phyloP scores from a whole-genome alignment of 1,284 basidiomycete genomes.

The Ceratobasidium sp. region DNA sequence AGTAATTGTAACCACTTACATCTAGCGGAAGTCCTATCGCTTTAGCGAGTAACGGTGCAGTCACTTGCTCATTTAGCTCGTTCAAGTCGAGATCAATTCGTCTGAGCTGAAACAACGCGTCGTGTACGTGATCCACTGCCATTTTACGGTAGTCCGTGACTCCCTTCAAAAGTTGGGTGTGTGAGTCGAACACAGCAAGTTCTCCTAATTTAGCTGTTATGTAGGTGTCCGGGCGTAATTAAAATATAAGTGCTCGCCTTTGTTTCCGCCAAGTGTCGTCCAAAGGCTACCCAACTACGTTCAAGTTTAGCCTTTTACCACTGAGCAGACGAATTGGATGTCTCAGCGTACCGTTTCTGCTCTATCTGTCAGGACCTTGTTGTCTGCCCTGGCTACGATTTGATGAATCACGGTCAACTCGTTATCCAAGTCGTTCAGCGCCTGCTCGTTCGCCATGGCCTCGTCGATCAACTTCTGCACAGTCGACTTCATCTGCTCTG shows the following conservation, averaged over 20 bases:
- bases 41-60: slow-evolving; percentile 19
- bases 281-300: slow-evolving; percentile 42
- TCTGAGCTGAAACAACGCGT: slow-evolving; percentile 38
- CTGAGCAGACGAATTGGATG: too few species aligned
- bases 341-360: slow-evolving; percentile 40
- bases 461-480: slow-evolving; percentile 36
- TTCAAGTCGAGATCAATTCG: slow-evolving; percentile 39
- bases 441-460: slow-evolving; percentile 30
- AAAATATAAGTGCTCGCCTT: slow-evolving; percentile 7
- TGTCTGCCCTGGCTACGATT: slow-evolving; percentile 33
- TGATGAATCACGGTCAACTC: slow-evolving; percentile 26
- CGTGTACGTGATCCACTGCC: slow-evolving; percentile 24
- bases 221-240: not conserved
- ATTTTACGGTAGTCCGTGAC: slow-evolving; percentile 40
- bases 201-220: not conserved
- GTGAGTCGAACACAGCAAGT: slow-evolving; percentile 20
- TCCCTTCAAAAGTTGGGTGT: slow-evolving; percentile 25
- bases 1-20: not conserved
- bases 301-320: not conserved
- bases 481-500: slow-evolving; percentile 19
- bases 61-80: slow-evolving; percentile 42
- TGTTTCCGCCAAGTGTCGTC: slow-evolving; percentile 46
- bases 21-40: slow-evolving; percentile 42
- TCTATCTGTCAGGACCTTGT: not conserved
- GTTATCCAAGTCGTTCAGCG: slow-evolving; percentile 40